Evolutionary conservation across 2,329 filamentous ascomycete genomes (phyloP), one percentile per base, ranked within the genome.

Genomic region (Arthroderma sp.): DNA sequence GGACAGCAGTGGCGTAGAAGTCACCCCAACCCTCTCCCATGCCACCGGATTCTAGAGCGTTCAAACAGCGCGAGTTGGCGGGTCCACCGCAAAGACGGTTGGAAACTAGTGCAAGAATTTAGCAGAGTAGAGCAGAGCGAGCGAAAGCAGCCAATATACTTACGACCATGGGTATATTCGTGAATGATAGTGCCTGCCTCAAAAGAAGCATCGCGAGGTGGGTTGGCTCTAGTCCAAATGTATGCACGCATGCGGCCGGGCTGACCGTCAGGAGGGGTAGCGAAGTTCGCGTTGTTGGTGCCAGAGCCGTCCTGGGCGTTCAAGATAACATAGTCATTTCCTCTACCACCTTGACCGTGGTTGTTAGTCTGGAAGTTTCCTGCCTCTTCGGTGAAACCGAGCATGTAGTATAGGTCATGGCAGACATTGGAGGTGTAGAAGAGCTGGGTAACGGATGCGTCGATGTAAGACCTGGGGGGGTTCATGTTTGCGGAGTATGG

Each of bases 1-100:
- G 56, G 56, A 57, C 38, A 23, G 47, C 47, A 44, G 59, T 60
- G 33, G 59, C 59, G n/a, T 58, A 15, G 59, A 58, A 58, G 43
- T 60, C 59, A 54, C 56, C 56, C 59, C 59, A 60, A 21, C 59
- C 59, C 43, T 60, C 59, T 55, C 59, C 59, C 59, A 60, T 60
- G 57, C 59, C 59, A 31, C 59, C 59, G 31, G 59, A 56, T 38
- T 60, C 59, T 15, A 60, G 31, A 28, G 41, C 59, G 21, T 43
- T 55, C 54, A 60, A 53, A 51, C 59, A 60, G 13, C 44, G 28
- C 4, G 59, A 56, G 55, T 60, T 60, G 33, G 56, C 47, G 41
- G 56, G 56, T 41, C 59, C 59, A 57, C 59, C 59, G 25, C 47
- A 55, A 17, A 60, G 59, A 58, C 59, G 59, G 54, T 58, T 60